Percentiles rank a stretch among this genome's conserved stretches.
These are phyloP conservation scores for Syncephalastrum contaminatum DNA, from an alignment of 371 early-diverging fungal species.

Conservation along the genomic window DNA sequence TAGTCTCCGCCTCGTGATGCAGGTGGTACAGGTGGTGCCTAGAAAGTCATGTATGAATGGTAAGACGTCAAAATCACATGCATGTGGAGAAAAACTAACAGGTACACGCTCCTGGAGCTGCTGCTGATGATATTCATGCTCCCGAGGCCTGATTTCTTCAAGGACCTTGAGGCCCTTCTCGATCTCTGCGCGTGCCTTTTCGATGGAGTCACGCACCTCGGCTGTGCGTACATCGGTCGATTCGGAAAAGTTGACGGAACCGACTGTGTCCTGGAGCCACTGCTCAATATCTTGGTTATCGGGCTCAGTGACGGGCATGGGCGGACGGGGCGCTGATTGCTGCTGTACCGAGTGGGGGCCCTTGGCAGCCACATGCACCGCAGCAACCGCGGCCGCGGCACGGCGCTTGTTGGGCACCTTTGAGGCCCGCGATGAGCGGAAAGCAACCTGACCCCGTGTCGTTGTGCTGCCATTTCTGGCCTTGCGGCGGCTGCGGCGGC, in stretches of 20 bases:
- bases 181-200: constrained; percentile 57
- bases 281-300: constrained; percentile 23
- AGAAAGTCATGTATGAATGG: no score
- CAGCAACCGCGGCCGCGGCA: no score
- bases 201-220: constrained; percentile 46
- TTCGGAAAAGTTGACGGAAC: constrained; percentile 8
- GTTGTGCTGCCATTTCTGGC: constrained; percentile 15
- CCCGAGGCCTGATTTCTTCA: constrained; percentile 31
- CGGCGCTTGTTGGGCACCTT: constrained; percentile 7
- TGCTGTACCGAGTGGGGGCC: not conserved
- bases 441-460: constrained; percentile 23
- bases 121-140: constrained; percentile 3
- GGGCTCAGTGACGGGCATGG: constrained; percentile 2
- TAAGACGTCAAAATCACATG: no score
- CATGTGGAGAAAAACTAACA: no score
- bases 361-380: no score
- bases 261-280: constrained; percentile 22
- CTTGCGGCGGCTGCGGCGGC: constrained; percentile 9
- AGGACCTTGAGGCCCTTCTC: constrained; percentile 48
- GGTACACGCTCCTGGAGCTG: constrained; percentile 1
- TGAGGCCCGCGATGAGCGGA: constrained; percentile 17
- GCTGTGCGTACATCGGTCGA: constrained; percentile 20
- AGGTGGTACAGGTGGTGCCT: no score
- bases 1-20: no score
- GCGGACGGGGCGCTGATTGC: constrained; percentile 1